These are phyloP conservation scores for Phytophthora pluvialis DNA, from an alignment of 352 stramenopile genomes.

Conservation along the genomic window DNA sequence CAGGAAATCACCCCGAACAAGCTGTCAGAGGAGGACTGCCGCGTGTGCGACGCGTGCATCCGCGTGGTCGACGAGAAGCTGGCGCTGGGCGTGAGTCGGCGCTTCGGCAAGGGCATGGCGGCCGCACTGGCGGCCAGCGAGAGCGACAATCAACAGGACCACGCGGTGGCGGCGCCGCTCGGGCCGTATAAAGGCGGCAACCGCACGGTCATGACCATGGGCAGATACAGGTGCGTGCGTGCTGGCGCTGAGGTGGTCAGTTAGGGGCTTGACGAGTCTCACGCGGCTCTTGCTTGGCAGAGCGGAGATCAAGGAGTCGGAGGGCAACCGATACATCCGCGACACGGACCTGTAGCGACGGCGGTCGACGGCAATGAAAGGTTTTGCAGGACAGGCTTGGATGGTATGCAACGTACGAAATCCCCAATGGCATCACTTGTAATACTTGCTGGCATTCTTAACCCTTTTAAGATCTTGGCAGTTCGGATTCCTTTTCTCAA, in stretches of 20 bases:
- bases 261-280: neutral
- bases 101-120: constrained; percentile 60
- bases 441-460: too few species aligned
- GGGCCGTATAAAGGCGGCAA: constrained; percentile 61
- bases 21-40: constrained; percentile 69
- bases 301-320: constrained; percentile 89
- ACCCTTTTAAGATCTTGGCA: neutral
- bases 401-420: constrained; percentile 3
- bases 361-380: neutral
- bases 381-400: neutral
- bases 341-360: constrained; percentile 72
- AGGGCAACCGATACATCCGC: constrained; percentile 90
- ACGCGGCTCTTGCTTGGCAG: constrained; percentile 32
- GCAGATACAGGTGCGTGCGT: constrained; percentile 75
- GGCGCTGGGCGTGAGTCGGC: constrained; percentile 71
- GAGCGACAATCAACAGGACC: constrained; percentile 47
- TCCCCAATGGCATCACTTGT: neutral
- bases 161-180: constrained; percentile 32
- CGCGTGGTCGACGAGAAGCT: constrained; percentile 87
- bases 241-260: neutral
- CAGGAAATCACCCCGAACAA: constrained; percentile 72
- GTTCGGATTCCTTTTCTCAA: neutral
- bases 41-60: constrained; percentile 86
- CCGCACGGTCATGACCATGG: constrained; percentile 77
- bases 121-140: constrained; percentile 27